Evolutionary conservation across 495 filamentous ascomycete genomes (phyloP).

Genomic region (Corynascus novoguineensis): DNA sequence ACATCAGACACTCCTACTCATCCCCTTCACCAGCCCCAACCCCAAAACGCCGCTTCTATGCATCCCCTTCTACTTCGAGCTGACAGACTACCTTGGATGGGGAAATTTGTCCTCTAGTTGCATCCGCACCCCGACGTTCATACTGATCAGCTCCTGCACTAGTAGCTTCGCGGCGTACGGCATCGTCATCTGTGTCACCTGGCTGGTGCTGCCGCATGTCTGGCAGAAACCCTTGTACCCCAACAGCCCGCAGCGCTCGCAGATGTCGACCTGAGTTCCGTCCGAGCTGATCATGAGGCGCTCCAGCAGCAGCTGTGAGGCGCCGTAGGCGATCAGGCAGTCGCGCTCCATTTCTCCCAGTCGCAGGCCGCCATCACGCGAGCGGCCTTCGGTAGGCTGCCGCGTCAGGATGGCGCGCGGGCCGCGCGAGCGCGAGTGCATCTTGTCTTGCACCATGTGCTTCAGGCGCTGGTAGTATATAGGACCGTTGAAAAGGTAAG

Average conservation of each 20-base stretch:
- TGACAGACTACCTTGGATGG: constrained; percentile 38
- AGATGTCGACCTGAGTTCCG: constrained; percentile 84
- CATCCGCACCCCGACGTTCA: constrained; percentile 88
- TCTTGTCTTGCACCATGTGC: constrained; percentile 99
- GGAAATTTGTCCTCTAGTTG: constrained; percentile 91
- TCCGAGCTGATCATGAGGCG: constrained; percentile 91
- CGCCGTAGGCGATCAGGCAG: constrained; percentile 93
- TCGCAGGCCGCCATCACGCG: constrained; percentile 83
- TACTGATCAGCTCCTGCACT: constrained; percentile 92
- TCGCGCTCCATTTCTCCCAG: constrained; percentile 99
- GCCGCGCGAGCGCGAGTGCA: constrained; percentile 90
- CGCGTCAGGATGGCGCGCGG: constrained; percentile 88
- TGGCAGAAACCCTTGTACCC: constrained; percentile 91
- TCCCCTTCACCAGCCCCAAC: neutral
- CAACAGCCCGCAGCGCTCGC: constrained; percentile 87
- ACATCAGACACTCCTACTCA: neutral
- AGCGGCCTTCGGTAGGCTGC: constrained; percentile 94
- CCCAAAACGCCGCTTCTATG: too few relatives aligned
- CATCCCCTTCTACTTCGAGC: too few relatives aligned
- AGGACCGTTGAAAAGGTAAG: constrained; percentile 96
- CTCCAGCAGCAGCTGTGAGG: constrained; percentile 86
- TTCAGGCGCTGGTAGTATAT: constrained; percentile 99
- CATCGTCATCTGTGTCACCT: constrained; percentile 85
- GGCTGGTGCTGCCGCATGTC: constrained; percentile 73
- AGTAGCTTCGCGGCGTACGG: constrained; percentile 98